phyloP scores from a whole-genome alignment of 495 filamentous ascomycete genomes.

The Platismatia glauca region DNA sequence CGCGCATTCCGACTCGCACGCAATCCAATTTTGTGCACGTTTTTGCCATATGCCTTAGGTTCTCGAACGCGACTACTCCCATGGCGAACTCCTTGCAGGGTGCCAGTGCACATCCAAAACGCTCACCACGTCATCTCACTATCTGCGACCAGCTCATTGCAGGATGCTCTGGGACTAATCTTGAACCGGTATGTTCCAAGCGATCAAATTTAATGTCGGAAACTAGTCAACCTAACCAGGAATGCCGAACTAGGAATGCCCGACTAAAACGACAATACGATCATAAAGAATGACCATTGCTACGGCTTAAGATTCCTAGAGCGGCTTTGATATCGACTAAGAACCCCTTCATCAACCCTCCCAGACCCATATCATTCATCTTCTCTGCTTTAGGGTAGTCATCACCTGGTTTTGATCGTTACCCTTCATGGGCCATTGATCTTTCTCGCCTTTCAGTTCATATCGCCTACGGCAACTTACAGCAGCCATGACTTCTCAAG shows the following conservation, averaged over 20 bases:
- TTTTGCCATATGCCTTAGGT: not conserved
- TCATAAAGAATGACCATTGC: not conserved
- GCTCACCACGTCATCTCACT: not conserved
- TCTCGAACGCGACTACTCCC: not conserved
- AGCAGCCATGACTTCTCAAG: constrained; percentile 6
- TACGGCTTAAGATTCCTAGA: not conserved
- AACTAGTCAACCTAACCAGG: not conserved
- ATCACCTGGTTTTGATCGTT: not conserved
- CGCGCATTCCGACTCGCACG: not conserved
- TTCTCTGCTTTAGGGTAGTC: not conserved
- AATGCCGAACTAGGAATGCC: not conserved
- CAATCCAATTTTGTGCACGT: not conserved
- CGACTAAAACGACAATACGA: not conserved
- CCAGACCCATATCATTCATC: not conserved
- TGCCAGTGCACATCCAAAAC: no score
- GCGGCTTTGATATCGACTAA: not conserved
- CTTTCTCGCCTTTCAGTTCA: not conserved
- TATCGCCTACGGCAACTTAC: not conserved
- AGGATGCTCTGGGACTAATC: no score
- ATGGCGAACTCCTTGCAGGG: no score
- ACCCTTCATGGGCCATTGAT: not conserved
- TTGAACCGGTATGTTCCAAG: not conserved
- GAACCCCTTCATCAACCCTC: not conserved
- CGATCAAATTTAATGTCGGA: not conserved
- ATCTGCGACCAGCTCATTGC: no score